Conservation (phyloP, 2,329 filamentous ascomycete genomes). For the Hypoxylon sp. region DNA sequence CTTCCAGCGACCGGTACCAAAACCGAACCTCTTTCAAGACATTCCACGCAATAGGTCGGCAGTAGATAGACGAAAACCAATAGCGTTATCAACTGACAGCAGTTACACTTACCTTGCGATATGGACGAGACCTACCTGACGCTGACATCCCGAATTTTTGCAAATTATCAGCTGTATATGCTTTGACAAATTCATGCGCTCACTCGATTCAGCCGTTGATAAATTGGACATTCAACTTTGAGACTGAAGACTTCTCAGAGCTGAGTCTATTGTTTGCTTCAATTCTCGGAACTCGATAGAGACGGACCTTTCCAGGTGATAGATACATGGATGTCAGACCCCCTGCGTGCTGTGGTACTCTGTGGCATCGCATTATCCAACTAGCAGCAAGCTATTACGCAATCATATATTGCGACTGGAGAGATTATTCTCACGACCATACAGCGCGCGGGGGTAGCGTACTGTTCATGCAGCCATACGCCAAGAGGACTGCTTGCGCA, state of each 20-base stretch:
- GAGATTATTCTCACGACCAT: constrained; percentile 12
- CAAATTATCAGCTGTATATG: neutral
- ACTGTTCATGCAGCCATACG: constrained; percentile 16
- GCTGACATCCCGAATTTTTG: neutral
- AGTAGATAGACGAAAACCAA: neutral
- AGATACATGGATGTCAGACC: neutral
- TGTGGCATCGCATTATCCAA: constrained; percentile 7
- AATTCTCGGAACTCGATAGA: constrained; percentile 7
- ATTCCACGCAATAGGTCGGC: constrained; percentile 34
- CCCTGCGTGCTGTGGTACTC: constrained; percentile 11
- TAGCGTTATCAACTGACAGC: constrained; percentile 8
- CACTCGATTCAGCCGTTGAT: constrained; percentile 4
- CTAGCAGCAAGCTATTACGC: constrained; percentile 13
- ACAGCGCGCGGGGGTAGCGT: constrained; percentile 20
- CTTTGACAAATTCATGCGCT: constrained; percentile 1
- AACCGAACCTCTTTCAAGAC: constrained; percentile 35
- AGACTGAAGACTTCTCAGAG: constrained; percentile 16
- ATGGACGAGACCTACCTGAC: constrained; percentile 2
- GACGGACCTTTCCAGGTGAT: neutral
- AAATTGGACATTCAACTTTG: constrained; percentile 5
- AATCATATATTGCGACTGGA: constrained; percentile 6
- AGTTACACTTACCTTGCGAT: neutral
- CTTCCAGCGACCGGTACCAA: constrained; percentile 36
- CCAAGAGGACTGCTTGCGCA: constrained; percentile 19
- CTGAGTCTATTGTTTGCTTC: neutral